Percentiles rank a stretch among this genome's conserved stretches.
Conservation (phyloP, 2,329 filamentous ascomycete genomes). For the Ceratocystiopsis minuta region DNA sequence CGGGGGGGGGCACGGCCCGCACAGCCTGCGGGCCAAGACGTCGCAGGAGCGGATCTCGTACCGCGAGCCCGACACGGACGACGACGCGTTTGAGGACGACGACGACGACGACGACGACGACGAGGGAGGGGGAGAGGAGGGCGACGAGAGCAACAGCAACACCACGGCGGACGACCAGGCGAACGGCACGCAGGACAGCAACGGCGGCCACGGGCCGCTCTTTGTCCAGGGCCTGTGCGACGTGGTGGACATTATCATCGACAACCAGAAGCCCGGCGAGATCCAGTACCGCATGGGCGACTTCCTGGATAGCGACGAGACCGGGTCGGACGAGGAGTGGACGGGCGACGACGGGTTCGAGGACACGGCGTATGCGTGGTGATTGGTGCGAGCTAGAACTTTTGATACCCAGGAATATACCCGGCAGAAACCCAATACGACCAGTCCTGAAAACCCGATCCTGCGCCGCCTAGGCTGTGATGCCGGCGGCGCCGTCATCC, state of each 20-base stretch:
- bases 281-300: slow-evolving; percentile 52
- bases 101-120: slow-evolving; percentile 5
- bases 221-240: slow-evolving; percentile 52
- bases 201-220: slow-evolving; percentile 1
- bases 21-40: slow-evolving; percentile 1
- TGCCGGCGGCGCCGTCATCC: too few relatives aligned
- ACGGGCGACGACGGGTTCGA: slow-evolving; percentile 14
- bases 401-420: too few relatives aligned
- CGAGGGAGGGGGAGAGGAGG: slow-evolving; percentile 1
- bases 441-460: too few relatives aligned
- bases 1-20: slow-evolving; percentile 11
- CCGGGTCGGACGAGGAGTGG: slow-evolving; percentile 39
- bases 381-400: too few relatives aligned
- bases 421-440: too few relatives aligned
- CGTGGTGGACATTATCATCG: slow-evolving; percentile 52
- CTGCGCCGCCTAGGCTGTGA: too few relatives aligned
- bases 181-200: slow-evolving; percentile 5
- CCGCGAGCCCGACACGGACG: slow-evolving; percentile 28
- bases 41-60: slow-evolving; percentile 16
- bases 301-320: slow-evolving; percentile 41
- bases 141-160: slow-evolving; percentile 1
- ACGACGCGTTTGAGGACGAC: slow-evolving; percentile 10
- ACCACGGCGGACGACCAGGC: background rate
- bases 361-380: slow-evolving; percentile 10
- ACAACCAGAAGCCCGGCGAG: slow-evolving; percentile 58